These are phyloP conservation scores for Monascus purpureus DNA, from an alignment of 495 filamentous ascomycete genomes.

Conservation along the genomic window DNA sequence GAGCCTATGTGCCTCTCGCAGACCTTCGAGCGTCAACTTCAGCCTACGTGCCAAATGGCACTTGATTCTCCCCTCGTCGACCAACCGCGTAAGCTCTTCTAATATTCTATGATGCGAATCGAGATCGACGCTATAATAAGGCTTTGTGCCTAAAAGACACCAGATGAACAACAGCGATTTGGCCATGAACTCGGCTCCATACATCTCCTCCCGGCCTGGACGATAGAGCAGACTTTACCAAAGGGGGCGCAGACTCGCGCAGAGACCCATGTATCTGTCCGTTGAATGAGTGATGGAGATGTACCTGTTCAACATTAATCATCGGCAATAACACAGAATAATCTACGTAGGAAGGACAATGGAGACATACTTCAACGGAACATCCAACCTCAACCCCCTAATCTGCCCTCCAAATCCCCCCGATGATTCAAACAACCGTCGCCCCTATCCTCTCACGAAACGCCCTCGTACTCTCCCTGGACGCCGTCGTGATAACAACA, in stretches of 20 bases:
- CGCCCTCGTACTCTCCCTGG: constrained; percentile 10
- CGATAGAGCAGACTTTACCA: constrained; percentile 22
- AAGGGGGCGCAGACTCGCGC: constrained; percentile 14
- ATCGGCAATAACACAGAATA: too few species aligned
- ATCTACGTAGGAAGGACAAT: too few species aligned
- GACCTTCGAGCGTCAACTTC: constrained; percentile 2
- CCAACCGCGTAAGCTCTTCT: constrained; percentile 1
- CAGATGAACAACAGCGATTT: constrained; percentile 21
- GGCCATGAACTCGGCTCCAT: constrained; percentile 22
- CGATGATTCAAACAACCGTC: constrained; percentile 21
- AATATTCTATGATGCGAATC: constrained; percentile 1
- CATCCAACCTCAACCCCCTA: constrained; percentile 8
- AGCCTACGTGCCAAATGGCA: constrained; percentile 1
- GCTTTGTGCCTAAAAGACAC: constrained; percentile 16
- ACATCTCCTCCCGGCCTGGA: constrained; percentile 18
- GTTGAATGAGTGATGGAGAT: constrained; percentile 17
- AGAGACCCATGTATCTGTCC: constrained; percentile 6
- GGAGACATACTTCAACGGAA: constrained; percentile 14
- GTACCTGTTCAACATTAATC: too few species aligned
- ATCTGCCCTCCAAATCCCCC: constrained; percentile 16
- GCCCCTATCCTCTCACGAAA: constrained; percentile 17
- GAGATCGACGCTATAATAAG: constrained; percentile 1
- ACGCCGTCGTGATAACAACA: constrained; percentile 18
- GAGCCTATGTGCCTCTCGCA: constrained; percentile 1
- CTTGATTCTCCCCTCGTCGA: constrained; percentile 2